phyloP scores from a whole-genome alignment of 257 asterid species.

The Gynochthodes officinalis region DNA sequence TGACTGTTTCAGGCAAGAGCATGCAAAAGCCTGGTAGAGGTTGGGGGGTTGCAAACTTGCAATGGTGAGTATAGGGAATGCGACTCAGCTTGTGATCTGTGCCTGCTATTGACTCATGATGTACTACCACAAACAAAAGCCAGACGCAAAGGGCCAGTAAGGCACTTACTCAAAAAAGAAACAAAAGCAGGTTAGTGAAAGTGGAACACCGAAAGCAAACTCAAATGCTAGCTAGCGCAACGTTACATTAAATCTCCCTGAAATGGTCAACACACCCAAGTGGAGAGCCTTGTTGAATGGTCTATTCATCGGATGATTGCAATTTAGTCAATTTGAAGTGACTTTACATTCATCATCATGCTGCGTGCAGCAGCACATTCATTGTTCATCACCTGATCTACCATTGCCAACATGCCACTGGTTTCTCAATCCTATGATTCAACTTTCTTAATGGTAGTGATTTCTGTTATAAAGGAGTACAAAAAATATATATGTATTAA shows the following conservation, averaged over 20 bases:
- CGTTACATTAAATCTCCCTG: neutral
- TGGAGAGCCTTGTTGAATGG: slow-evolving; percentile 4
- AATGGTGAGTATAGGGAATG: neutral
- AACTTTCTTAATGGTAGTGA: too few relatives aligned
- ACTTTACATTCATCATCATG: neutral
- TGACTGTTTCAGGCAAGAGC: too few relatives aligned
- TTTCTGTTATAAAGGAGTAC: too few relatives aligned
- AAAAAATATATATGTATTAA: too few relatives aligned
- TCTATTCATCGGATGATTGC: slow-evolving; percentile 20
- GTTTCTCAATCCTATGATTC: too few relatives aligned
- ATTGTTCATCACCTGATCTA: neutral
- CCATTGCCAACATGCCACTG: neutral
- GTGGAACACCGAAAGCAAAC: slow-evolving; percentile 35
- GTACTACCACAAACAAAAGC: neutral
- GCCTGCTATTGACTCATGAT: neutral
- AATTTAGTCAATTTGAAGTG: slow-evolving; percentile 4
- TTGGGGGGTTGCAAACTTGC: too few relatives aligned
- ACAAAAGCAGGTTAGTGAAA: slow-evolving; percentile 7
- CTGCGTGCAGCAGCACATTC: too few relatives aligned
- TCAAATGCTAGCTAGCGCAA: slow-evolving; percentile 3
- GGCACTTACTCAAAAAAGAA: slow-evolving; percentile 8
- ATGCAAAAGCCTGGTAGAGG: too few relatives aligned
- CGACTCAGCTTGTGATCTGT: neutral
- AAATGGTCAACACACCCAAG: slow-evolving; percentile 2
- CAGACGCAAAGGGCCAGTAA: neutral